Evolutionary conservation across 306 rosid genomes (phyloP).

Genomic region (Rosa rugosa): DNA sequence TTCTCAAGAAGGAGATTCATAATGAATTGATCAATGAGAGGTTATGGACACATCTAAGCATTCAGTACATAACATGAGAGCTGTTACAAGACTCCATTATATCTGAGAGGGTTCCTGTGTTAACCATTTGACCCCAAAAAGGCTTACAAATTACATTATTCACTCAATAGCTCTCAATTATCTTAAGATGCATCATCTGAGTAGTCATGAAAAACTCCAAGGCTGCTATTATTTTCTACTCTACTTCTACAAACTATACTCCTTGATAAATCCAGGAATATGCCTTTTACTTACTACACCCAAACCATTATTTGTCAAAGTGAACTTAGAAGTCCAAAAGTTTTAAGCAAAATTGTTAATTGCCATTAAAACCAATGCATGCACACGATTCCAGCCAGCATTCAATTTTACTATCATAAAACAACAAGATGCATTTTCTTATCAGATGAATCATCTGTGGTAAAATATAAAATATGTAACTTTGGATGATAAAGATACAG

Average conservation of each 20-base stretch:
- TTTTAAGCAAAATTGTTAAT: not conserved
- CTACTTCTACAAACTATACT: not conserved
- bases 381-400: not conserved
- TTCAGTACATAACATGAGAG: not conserved
- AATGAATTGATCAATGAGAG: not conserved
- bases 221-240: not conserved
- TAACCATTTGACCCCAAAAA: not conserved
- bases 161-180: not conserved
- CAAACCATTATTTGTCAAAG: not conserved
- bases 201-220: not conserved
- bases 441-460: not conserved
- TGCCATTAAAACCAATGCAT: not conserved
- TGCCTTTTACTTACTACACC: not conserved
- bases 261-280: not conserved
- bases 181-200: not conserved
- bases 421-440: not conserved
- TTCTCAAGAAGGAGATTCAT: slow-evolving; percentile 3
- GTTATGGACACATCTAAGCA: too few species aligned
- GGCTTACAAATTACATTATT: not conserved
- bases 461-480: too few species aligned
- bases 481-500: too few species aligned
- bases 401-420: not conserved
- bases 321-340: not conserved
- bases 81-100: not conserved
- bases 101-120: not conserved